Evolutionary conservation across 352 stramenopile genomes (phyloP).

Genomic region (Globisporangium mamillatum): DNA sequence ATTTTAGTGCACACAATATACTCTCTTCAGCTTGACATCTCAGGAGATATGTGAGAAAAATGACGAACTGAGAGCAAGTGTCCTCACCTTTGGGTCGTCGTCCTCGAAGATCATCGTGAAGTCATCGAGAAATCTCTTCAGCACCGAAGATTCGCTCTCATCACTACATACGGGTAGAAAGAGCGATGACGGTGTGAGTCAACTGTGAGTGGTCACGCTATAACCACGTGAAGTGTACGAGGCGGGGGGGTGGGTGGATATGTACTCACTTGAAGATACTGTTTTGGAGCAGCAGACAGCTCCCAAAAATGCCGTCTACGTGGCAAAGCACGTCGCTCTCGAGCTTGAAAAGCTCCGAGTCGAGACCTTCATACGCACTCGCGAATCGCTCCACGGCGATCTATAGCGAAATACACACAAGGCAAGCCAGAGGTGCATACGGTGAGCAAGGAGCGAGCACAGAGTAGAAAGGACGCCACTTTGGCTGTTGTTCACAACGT

Average conservation of each 20-base stretch:
- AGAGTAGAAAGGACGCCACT: neutral
- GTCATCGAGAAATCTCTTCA: slow-evolving; percentile 44
- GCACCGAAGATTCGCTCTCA: slow-evolving; percentile 21
- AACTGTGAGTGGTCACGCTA: neutral
- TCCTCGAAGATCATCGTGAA: slow-evolving; percentile 55
- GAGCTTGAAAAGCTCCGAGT: slow-evolving; percentile 64
- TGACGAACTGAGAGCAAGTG: neutral
- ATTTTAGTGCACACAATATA: neutral
- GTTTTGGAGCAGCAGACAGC: slow-evolving; percentile 39
- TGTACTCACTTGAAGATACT: slow-evolving; percentile 43
- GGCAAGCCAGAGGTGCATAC: neutral
- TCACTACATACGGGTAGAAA: slow-evolving; percentile 20
- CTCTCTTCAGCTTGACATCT: neutral
- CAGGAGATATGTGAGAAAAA: neutral
- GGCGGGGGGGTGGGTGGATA: no score
- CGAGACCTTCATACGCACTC: slow-evolving; percentile 40
- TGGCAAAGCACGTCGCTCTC: slow-evolving; percentile 67
- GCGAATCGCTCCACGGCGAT: slow-evolving; percentile 64
- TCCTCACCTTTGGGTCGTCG: slow-evolving; percentile 43
- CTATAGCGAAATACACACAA: slow-evolving; percentile 19
- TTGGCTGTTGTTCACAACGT: slow-evolving; percentile 1
- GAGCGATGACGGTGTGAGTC: neutral
- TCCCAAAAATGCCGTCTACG: slow-evolving; percentile 52
- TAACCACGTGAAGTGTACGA: neutral
- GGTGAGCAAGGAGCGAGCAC: neutral